Percentiles rank a stretch among this genome's conserved stretches.
Conservation (phyloP, 2,329 filamentous ascomycete genomes). For the Aspergillus pseudoterreus region DNA sequence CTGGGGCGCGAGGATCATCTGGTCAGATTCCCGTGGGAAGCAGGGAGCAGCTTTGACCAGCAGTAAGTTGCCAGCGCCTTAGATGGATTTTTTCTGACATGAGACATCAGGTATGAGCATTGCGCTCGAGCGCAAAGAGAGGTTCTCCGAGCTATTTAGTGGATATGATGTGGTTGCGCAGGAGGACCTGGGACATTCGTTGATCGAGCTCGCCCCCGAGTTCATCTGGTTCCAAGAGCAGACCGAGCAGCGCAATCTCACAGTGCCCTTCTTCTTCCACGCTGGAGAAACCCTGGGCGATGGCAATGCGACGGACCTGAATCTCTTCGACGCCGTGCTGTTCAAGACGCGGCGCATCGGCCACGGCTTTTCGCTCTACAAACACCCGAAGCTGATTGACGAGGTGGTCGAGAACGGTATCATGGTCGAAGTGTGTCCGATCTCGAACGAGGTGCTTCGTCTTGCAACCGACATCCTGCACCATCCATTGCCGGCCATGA, state of each 20-base stretch:
- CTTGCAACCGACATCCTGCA: conserved; percentile 70
- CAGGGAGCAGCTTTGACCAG: conserved; percentile 2
- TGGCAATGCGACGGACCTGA: conserved; percentile 70
- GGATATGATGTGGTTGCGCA: conserved; percentile 87
- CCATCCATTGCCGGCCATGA: conserved; percentile 75
- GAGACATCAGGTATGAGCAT: conserved; percentile 64
- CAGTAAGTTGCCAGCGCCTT: no score
- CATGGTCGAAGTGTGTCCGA: conserved; percentile 80
- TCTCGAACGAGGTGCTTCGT: conserved; percentile 82
- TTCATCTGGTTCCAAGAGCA: conserved; percentile 88
- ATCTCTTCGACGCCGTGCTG: conserved; percentile 81
- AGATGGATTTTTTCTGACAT: no score
- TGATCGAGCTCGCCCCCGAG: conserved; percentile 72
- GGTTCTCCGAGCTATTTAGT: conserved; percentile 71
- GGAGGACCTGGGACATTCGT: conserved; percentile 72
- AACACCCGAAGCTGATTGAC: conserved; percentile 80
- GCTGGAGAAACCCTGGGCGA: conserved; percentile 85
- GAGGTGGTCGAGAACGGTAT: conserved; percentile 84
- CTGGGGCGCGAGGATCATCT: conserved; percentile 79
- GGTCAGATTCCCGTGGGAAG: conserved; percentile 64
- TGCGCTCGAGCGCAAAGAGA: conserved; percentile 75
- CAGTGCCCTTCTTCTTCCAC: conserved; percentile 91
- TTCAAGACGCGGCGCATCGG: conserved; percentile 82
- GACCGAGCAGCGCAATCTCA: conserved; percentile 68
- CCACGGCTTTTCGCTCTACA: conserved; percentile 81